Evolutionary conservation across 2,329 filamentous ascomycete species (phyloP).

Genomic region (Diaporthe aspalathi): DNA sequence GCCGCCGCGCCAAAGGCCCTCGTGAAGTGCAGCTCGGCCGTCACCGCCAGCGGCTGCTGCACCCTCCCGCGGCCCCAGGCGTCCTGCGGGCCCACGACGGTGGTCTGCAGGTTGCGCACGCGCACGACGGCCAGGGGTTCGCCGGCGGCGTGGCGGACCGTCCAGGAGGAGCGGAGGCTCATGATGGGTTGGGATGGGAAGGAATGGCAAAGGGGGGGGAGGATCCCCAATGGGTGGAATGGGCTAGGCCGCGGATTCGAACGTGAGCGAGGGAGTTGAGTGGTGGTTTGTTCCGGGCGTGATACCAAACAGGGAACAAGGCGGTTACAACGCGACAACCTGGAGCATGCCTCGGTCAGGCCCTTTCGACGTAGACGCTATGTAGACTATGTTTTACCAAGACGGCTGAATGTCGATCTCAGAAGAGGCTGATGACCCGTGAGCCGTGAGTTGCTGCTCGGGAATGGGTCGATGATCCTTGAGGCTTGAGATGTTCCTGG

Average conservation of each 20-base stretch:
- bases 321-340: constrained; percentile 4
- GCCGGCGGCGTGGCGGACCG: constrained; percentile 53
- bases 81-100: constrained; percentile 68
- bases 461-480: constrained; percentile 25
- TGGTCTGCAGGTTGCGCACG: constrained; percentile 71
- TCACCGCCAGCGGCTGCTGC: constrained; percentile 71
- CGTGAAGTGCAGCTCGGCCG: constrained; percentile 68
- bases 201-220: too few species aligned
- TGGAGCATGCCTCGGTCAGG: neutral
- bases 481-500: neutral
- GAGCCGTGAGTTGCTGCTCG: constrained; percentile 12
- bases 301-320: neutral
- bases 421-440: constrained; percentile 14
- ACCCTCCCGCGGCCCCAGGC: constrained; percentile 73
- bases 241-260: neutral
- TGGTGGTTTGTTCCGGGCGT: neutral
- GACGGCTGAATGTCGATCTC: constrained; percentile 34
- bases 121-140: constrained; percentile 65
- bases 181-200: constrained; percentile 11
- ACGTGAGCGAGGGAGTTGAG: neutral
- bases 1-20: constrained; percentile 69
- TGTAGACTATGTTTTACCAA: neutral
- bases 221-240: neutral
- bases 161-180: constrained; percentile 51
- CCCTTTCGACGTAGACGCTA: neutral